Evolutionary conservation across 2,329 filamentous ascomycete genomes (phyloP), one percentile per base, ranked within the genome.

Genomic region (Penicillium sp.): DNA sequence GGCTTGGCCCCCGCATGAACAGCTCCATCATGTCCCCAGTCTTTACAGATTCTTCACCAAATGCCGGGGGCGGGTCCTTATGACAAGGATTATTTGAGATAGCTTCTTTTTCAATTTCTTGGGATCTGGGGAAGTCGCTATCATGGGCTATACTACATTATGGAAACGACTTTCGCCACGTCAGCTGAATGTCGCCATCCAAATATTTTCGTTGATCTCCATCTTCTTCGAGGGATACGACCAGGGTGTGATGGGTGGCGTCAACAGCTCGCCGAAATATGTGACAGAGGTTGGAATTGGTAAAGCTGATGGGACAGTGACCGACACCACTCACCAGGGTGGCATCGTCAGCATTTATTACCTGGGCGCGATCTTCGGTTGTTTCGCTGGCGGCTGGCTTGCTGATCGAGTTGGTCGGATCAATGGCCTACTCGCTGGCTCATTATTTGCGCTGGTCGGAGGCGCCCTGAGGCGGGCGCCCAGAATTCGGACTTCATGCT

Each of bases 381-480:
- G 79, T 62, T 81, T 82, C 60, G 65, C 72, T 11, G 80, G 79
- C 11, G 79, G 74, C 9, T 78, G 77, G 76, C 66, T 78, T 20
- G 82, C 78, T n/a, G 81, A 84, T 62, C 74, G 73, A 20, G 75
- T 81, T 37, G 82, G 81, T n/a, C 79, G 81, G 31, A 81, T 81
- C 62, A 80, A 78, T 53, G 79, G 78, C 46, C 68, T 82, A 40
- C 74, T 81, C 50, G 67, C 78, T 29, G 79, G 79, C 1, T 71
- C 79, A 1, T 51, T 78, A 35, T 79, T 82, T 60, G 78, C 78
- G 2, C 65, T 82, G 6, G 56, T 82, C 4, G 81, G 81, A 10
- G 81, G 78, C 16, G 77, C 77, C 3, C 67, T 83, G 39, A 82
- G 64, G 72, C 78, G 6, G 75, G 74, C 2, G 71, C 74, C 9